phyloP scores from a whole-genome alignment of 208 protist genomes.

The Leishmania tropica region DNA sequence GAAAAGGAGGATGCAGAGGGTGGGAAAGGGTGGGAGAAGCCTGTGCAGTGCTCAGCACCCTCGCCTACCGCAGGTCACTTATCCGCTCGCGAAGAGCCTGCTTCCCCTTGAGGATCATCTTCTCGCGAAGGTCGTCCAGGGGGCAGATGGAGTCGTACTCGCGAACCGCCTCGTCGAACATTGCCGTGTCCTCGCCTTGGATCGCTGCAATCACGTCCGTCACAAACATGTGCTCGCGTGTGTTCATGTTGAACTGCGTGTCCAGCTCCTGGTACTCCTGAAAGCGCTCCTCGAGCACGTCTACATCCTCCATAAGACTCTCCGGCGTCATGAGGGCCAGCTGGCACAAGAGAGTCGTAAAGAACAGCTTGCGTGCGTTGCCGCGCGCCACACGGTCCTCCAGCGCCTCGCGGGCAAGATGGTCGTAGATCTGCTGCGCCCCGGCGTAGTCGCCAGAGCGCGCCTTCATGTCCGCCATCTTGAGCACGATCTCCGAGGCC shows the following conservation, averaged over 20 bases:
- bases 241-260: constrained; percentile 84
- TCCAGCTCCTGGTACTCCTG: constrained; percentile 85
- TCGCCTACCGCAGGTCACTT: constrained; percentile 55
- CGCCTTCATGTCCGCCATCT: constrained; percentile 83
- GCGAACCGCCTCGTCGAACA: constrained; percentile 68
- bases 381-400: constrained; percentile 74
- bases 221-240: constrained; percentile 89
- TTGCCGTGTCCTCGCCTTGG: constrained; percentile 51
- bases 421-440: constrained; percentile 72
- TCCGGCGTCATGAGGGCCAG: constrained; percentile 68
- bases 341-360: constrained; percentile 74
- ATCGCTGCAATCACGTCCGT: constrained; percentile 79
- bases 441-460: constrained; percentile 61
- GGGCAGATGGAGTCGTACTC: constrained; percentile 86
- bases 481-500: constrained; percentile 63
- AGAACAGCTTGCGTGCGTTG: constrained; percentile 81
- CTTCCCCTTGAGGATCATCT: constrained; percentile 79
- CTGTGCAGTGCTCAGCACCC: neutral
- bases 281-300: constrained; percentile 77
- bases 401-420: constrained; percentile 68
- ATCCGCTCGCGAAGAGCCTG: constrained; percentile 52
- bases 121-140: constrained; percentile 62
- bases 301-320: constrained; percentile 65
- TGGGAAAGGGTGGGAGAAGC: neutral
- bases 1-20: neutral